These are phyloP conservation scores for Punica granatum DNA, from an alignment of 345 rosid species.

Conservation along the genomic window DNA sequence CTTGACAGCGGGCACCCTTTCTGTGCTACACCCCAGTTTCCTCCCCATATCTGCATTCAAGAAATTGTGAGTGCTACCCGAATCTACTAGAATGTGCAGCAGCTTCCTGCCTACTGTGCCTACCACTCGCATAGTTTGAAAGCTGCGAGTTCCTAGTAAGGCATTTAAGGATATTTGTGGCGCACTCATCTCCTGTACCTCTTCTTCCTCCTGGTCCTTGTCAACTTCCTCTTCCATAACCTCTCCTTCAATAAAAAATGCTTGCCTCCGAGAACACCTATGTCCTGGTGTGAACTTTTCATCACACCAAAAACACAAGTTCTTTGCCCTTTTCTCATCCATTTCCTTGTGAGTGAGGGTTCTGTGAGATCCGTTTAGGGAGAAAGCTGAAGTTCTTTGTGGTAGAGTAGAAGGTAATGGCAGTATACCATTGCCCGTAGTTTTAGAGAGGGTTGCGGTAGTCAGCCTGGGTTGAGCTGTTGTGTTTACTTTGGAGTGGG, in stretches of 20 bases:
- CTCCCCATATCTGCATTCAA: neutral
- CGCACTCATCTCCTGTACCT: neutral
- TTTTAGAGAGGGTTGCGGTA: too few species aligned
- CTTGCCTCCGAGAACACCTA: neutral
- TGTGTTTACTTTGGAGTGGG: too few species aligned
- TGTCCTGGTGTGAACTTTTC: too few species aligned
- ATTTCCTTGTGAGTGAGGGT: neutral
- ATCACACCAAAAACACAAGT: too few species aligned
- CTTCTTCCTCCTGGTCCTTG: neutral
- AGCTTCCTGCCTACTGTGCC: neutral
- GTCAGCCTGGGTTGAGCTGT: too few species aligned
- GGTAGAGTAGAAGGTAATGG: neutral
- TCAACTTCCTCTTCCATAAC: neutral
- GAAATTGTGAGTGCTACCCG: too few species aligned
- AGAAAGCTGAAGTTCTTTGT: neutral
- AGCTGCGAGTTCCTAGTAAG: neutral
- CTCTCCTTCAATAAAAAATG: neutral
- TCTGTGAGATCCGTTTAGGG: too few species aligned
- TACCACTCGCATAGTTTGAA: conserved; percentile 1
- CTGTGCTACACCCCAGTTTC: neutral
- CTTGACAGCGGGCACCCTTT: too few species aligned
- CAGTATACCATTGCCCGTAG: too few species aligned
- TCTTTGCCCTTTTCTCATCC: neutral
- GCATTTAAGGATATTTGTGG: neutral
- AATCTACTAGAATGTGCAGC: too few species aligned